phyloP scores from a whole-genome alignment of 768 basidiomycete genomes.

The Mycena leptocephala region DNA sequence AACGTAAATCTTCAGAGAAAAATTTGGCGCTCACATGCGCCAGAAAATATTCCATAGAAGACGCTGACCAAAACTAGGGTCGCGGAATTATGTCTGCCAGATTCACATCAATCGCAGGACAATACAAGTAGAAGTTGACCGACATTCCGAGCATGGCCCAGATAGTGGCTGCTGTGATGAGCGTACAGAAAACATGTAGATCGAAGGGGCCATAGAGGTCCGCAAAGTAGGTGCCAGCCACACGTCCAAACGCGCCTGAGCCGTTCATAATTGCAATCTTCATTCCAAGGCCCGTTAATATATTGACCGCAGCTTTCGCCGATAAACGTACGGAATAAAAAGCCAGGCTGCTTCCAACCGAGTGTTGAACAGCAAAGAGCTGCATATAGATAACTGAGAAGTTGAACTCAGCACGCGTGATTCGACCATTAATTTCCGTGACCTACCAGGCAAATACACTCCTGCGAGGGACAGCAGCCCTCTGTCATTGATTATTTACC shows the following conservation, averaged over 20 bases:
- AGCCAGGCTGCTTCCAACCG: conserved; percentile 27
- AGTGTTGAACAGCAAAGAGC: conserved; percentile 41
- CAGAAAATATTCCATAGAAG: conserved; percentile 63
- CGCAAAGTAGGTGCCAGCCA: conserved; percentile 52
- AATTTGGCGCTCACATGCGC: conserved; percentile 50
- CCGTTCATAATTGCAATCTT: conserved; percentile 57
- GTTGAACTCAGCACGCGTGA: conserved; percentile 19
- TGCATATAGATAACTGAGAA: conserved; percentile 26
- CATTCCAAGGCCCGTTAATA: too few species aligned
- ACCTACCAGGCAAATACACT: conserved; percentile 27
- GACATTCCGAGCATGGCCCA: conserved; percentile 57
- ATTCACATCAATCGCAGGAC: neutral
- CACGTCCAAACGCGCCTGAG: conserved; percentile 53
- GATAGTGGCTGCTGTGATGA: conserved; percentile 55
- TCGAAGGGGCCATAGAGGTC: conserved; percentile 58
- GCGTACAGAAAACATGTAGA: conserved; percentile 51
- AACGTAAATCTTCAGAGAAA: neutral
- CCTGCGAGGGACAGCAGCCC: conserved; percentile 27
- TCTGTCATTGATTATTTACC: neutral
- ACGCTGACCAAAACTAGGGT: conserved; percentile 59
- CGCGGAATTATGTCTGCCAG: conserved; percentile 49
- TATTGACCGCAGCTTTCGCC: neutral
- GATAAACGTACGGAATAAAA: conserved; percentile 38
- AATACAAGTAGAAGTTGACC: conserved; percentile 22
- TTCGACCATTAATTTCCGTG: neutral